Conservation (phyloP, 768 basidiomycete genomes). For the Leccinum longicurvipes region DNA sequence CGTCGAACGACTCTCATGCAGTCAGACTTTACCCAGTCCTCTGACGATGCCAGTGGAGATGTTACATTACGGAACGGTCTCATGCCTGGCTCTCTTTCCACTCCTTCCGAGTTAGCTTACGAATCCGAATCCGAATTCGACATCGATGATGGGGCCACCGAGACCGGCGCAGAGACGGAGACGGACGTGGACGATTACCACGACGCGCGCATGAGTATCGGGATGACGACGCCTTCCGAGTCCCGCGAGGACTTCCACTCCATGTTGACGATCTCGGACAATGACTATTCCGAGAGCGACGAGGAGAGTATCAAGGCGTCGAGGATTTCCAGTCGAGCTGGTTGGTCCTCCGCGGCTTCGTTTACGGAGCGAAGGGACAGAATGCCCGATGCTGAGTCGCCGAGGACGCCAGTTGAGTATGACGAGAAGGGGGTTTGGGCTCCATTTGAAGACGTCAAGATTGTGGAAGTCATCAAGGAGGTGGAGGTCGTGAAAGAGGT, state of each 20-base stretch:
- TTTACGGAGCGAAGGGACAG: constrained; percentile 13
- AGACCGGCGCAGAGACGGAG: constrained; percentile 67
- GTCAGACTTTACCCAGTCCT: constrained; percentile 36
- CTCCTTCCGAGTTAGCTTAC: constrained; percentile 30
- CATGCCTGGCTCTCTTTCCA: constrained; percentile 22
- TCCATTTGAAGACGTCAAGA: constrained; percentile 27
- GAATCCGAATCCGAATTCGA: constrained; percentile 49
- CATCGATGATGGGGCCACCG: constrained; percentile 43
- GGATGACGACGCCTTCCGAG: constrained; percentile 60
- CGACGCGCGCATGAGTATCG: constrained; percentile 68
- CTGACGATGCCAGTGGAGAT: constrained; percentile 38
- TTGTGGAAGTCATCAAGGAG: constrained; percentile 32
- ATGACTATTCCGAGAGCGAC: constrained; percentile 56
- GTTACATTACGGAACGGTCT: constrained; percentile 31
- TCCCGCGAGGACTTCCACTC: constrained; percentile 78
- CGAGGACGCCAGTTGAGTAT: constrained; percentile 39
- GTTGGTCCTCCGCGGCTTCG: constrained; percentile 25
- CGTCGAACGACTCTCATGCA: constrained; percentile 50
- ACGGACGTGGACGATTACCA: constrained; percentile 71
- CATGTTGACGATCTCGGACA: constrained; percentile 64
- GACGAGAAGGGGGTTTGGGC: constrained; percentile 45
- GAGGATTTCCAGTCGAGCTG: constrained; percentile 35
- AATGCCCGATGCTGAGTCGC: constrained; percentile 1
- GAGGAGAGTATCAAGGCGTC: constrained; percentile 79
- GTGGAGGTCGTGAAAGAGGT: constrained; percentile 3